Percentiles rank a stretch among this genome's conserved stretches.
Conservation (phyloP, 129 eudicot species). For the Tagetes patula region DNA sequence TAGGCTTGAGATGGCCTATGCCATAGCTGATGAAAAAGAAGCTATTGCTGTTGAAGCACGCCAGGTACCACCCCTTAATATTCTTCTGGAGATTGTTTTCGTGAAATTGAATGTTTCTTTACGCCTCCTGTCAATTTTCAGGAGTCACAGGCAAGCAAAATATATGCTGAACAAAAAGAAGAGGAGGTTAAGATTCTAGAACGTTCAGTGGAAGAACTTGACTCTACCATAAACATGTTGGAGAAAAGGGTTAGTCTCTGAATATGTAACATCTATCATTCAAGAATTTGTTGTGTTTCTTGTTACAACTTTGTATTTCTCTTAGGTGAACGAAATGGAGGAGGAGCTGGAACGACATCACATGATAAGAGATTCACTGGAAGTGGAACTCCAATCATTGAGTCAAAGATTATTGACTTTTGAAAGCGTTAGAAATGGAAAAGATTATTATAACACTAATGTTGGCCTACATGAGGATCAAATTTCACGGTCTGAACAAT, state of each 20-base stretch:
- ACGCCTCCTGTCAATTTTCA: slow-evolving; percentile 28
- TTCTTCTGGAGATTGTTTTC: slow-evolving; percentile 7
- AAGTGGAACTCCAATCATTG: slow-evolving; percentile 59
- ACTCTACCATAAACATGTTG: slow-evolving; percentile 68
- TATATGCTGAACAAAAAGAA: slow-evolving; percentile 84
- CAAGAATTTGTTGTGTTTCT: not conserved
- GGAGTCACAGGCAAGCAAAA: slow-evolving; percentile 74
- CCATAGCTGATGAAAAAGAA: slow-evolving; percentile 88
- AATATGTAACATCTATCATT: slow-evolving; percentile 3
- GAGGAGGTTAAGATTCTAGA: slow-evolving; percentile 89
- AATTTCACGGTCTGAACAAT: slow-evolving; percentile 52
- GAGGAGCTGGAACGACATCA: slow-evolving; percentile 66
- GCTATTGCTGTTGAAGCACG: slow-evolving; percentile 84
- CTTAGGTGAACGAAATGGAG: slow-evolving; percentile 78
- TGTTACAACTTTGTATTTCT: slow-evolving; percentile 8
- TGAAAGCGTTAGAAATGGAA: slow-evolving; percentile 51
- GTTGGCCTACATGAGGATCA: slow-evolving; percentile 42
- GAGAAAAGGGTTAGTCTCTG: slow-evolving; percentile 67
- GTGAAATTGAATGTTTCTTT: slow-evolving; percentile 16
- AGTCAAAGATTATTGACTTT: slow-evolving; percentile 57
- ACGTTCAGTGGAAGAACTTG: slow-evolving; percentile 80
- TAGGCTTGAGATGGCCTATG: slow-evolving; percentile 60
- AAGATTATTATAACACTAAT: slow-evolving; percentile 35
- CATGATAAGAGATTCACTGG: slow-evolving; percentile 57
- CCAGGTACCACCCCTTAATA: slow-evolving; percentile 48